Percentiles rank a stretch among this genome's conserved stretches.
Conservation (phyloP, 805 yeast genomes). For the Candida peoriensis region DNA sequence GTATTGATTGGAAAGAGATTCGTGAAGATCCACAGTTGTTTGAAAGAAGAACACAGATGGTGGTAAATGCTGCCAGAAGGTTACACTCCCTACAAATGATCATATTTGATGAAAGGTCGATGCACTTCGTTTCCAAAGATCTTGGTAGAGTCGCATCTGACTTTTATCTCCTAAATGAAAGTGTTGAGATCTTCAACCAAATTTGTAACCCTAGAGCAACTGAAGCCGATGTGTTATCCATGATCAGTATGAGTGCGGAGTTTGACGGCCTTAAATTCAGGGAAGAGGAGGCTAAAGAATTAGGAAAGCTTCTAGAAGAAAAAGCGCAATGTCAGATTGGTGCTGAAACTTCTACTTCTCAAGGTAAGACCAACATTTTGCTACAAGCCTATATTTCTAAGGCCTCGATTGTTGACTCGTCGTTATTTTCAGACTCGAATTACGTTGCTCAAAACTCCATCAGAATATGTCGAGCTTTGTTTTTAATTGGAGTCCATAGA, state of each 20-base stretch:
- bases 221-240: slow-evolving; percentile 85
- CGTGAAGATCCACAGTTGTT: slow-evolving; percentile 77
- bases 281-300: slow-evolving; percentile 79
- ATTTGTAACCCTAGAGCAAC: slow-evolving; percentile 80
- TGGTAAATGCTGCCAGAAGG: slow-evolving; percentile 72
- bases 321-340: slow-evolving; percentile 79
- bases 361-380: slow-evolving; percentile 81
- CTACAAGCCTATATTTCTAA: slow-evolving; percentile 85
- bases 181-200: slow-evolving; percentile 85
- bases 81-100: slow-evolving; percentile 91
- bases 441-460: slow-evolving; percentile 96
- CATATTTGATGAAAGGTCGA: slow-evolving; percentile 79
- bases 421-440: slow-evolving; percentile 79
- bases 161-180: slow-evolving; percentile 77
- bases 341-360: slow-evolving; percentile 67
- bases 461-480: slow-evolving; percentile 87
- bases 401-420: slow-evolving; percentile 66
- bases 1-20: slow-evolving; percentile 82
- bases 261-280: slow-evolving; percentile 87
- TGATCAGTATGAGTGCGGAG: slow-evolving; percentile 89
- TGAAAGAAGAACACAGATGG: slow-evolving; percentile 69
- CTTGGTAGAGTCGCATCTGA: slow-evolving; percentile 94
- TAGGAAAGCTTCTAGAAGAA: slow-evolving; percentile 52
- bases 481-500: slow-evolving; percentile 79
- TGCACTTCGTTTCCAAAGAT: slow-evolving; percentile 78